Evolutionary conservation across 306 rosid species (phyloP).

Genomic region (Dalbergia cultrata): DNA sequence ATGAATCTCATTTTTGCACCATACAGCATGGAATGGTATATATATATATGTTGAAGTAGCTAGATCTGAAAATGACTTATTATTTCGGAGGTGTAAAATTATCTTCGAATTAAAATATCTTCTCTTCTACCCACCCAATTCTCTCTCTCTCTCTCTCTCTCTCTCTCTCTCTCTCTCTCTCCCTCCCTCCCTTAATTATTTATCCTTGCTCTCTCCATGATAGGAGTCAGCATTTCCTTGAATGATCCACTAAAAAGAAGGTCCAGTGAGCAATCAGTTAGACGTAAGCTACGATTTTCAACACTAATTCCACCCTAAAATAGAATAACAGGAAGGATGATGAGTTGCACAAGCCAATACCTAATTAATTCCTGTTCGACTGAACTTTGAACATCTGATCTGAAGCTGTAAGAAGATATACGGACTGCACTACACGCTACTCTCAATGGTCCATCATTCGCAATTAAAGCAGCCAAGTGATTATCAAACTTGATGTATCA

Average conservation of each 20-base stretch:
- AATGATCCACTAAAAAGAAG: not conserved
- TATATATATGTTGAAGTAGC: not conserved
- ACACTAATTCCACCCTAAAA: not conserved
- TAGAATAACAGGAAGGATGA: not conserved
- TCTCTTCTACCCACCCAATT: not conserved
- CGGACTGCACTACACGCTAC: not conserved
- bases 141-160: not conserved
- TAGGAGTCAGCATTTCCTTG: not conserved
- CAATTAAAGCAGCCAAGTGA: not conserved
- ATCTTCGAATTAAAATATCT: not conserved
- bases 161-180: not conserved
- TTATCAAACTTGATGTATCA: not conserved
- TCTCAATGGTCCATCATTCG: not conserved
- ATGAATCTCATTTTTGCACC: slow-evolving; percentile 2
- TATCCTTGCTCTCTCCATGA: not conserved
- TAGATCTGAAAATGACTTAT: not conserved
- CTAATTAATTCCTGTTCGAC: not conserved
- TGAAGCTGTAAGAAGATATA: no score
- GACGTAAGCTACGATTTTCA: not conserved
- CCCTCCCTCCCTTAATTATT: not conserved
- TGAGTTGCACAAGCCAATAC: not conserved
- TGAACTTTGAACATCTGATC: not conserved
- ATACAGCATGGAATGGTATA: not conserved
- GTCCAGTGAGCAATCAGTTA: not conserved
- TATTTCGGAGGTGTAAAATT: not conserved